Conservation (phyloP, 1,284 basidiomycete genomes). For the Gastroboletus turbinatus region DNA sequence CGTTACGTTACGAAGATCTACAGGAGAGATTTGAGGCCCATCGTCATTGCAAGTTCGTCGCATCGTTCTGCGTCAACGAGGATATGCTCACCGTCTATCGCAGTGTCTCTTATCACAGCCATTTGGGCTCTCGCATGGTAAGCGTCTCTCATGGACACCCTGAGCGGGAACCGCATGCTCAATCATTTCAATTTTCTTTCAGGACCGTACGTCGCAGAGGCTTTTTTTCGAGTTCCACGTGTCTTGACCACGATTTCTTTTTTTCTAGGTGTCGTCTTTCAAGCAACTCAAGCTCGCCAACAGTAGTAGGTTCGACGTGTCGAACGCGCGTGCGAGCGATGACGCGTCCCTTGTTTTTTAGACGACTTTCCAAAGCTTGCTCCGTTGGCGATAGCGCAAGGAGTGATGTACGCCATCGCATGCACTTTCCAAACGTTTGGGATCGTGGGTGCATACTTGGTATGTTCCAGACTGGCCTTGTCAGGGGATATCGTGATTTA, state of each 20-base stretch:
- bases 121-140: slow-evolving; percentile 65
- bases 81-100: not conserved
- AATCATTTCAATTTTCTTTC: not conserved
- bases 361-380: slow-evolving; percentile 51
- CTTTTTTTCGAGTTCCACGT: not conserved
- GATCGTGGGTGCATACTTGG: slow-evolving; percentile 50
- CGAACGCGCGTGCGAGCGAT: slow-evolving; percentile 7
- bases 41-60: slow-evolving; percentile 54
- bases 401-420: slow-evolving; percentile 51
- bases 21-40: slow-evolving; percentile 53
- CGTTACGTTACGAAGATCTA: slow-evolving; percentile 58
- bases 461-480: slow-evolving; percentile 37
- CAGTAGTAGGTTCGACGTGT: slow-evolving; percentile 38
- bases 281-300: slow-evolving; percentile 50
- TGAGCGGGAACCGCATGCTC: not conserved
- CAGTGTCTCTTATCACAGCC: slow-evolving; percentile 49
- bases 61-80: slow-evolving; percentile 17
- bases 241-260: not conserved
- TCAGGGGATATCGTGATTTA: not conserved
- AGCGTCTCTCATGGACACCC: slow-evolving; percentile 24
- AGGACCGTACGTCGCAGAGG: slow-evolving; percentile 51
- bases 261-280: slow-evolving; percentile 56
- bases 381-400: slow-evolving; percentile 59
- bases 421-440: slow-evolving; percentile 60
- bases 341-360: slow-evolving; percentile 19